Conservation (phyloP, 129 eudicot species). For the Glebionis coronaria region DNA sequence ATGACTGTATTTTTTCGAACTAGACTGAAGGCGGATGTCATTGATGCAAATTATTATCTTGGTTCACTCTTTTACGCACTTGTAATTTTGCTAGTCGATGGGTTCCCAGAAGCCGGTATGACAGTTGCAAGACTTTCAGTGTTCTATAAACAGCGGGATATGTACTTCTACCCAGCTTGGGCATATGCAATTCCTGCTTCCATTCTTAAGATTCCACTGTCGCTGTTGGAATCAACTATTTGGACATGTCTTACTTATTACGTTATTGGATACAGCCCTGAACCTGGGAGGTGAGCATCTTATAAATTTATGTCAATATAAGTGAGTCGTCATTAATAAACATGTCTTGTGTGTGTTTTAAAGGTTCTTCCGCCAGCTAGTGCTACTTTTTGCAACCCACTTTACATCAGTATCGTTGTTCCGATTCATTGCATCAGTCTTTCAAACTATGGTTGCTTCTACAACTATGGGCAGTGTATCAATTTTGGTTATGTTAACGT, state of each 20-base stretch:
- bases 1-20: constrained; percentile 74
- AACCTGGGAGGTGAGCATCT: constrained; percentile 60
- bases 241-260: constrained; percentile 74
- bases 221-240: constrained; percentile 44
- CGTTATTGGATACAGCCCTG: constrained; percentile 73
- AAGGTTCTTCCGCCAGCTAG: constrained; percentile 67
- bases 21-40: constrained; percentile 48
- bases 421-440: constrained; percentile 62
- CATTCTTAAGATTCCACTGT: constrained; percentile 62
- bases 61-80: constrained; percentile 71
- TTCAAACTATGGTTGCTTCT: constrained; percentile 42
- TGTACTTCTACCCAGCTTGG: constrained; percentile 92
- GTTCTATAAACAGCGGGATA: constrained; percentile 81
- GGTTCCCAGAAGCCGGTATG: constrained; percentile 64
- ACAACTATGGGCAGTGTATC: constrained; percentile 44
- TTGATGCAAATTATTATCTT: constrained; percentile 62
- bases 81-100: constrained; percentile 58
- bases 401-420: constrained; percentile 56
- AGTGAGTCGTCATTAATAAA: no score
- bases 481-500: constrained; percentile 33
- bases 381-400: constrained; percentile 50
- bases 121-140: constrained; percentile 68
- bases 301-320: not conserved
- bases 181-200: constrained; percentile 76
- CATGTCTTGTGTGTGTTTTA: not conserved